These are phyloP conservation scores for Boletus speciosus DNA, from an alignment of 768 basidiomycete genomes.

Conservation along the genomic window DNA sequence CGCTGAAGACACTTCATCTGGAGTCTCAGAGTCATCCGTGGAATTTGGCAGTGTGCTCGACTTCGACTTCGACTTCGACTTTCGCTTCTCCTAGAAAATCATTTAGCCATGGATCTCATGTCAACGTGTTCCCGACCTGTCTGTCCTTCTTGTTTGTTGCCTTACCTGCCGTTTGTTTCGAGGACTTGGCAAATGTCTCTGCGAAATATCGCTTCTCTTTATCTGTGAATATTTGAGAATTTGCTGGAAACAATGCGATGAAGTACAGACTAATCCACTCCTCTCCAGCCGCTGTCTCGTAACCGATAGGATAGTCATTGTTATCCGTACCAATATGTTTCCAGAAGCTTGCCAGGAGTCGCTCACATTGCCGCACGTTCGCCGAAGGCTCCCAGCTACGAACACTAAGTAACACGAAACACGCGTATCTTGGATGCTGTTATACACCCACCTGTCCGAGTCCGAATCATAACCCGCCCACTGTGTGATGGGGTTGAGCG, in stretches of 20 bases:
- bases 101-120: not conserved
- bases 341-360: constrained; percentile 66
- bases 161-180: constrained; percentile 16
- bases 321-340: constrained; percentile 54
- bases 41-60: constrained; percentile 4
- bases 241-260: not conserved
- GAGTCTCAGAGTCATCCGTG: constrained; percentile 7
- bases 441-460: constrained; percentile 47
- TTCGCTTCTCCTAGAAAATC: constrained; percentile 15
- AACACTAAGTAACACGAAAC: not conserved
- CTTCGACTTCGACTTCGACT: constrained; percentile 13
- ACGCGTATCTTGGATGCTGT: not conserved
- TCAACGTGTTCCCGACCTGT: constrained; percentile 11
- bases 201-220: constrained; percentile 39
- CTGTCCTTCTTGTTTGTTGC: constrained; percentile 13
- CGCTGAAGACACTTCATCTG: not conserved
- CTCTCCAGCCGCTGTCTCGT: constrained; percentile 39
- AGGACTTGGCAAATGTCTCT: constrained; percentile 24
- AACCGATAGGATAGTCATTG: constrained; percentile 49
- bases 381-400: constrained; percentile 66
- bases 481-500: constrained; percentile 33
- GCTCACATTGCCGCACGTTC: constrained; percentile 55
- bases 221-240: constrained; percentile 23
- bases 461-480: constrained; percentile 63
- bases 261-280: constrained; percentile 56